These are phyloP conservation scores for Leccinum aurantiacum DNA, from an alignment of 768 basidiomycete species.

Conservation along the genomic window DNA sequence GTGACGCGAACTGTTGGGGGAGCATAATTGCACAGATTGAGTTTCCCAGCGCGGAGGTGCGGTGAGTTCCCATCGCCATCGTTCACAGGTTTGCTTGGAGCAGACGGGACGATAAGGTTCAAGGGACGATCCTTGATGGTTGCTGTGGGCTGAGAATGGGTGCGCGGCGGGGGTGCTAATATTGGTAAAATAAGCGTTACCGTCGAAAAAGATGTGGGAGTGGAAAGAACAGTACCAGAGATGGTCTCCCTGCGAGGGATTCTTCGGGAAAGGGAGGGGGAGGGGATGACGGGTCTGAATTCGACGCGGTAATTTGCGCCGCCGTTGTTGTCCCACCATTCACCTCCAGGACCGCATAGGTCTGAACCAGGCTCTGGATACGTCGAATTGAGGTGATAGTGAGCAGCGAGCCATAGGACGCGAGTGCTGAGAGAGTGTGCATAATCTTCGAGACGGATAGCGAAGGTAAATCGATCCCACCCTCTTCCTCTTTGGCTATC, in stretches of 20 bases:
- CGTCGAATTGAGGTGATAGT: constrained; percentile 40
- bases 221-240: constrained; percentile 16
- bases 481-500: constrained; percentile 9
- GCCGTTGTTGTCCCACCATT: constrained; percentile 94
- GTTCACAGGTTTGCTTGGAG: neutral
- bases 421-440: constrained; percentile 47
- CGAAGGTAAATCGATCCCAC: constrained; percentile 64
- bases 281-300: constrained; percentile 43
- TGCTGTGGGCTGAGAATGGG: neutral
- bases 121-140: constrained; percentile 17
- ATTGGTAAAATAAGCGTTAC: constrained; percentile 4
- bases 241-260: constrained; percentile 23
- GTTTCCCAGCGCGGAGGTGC: constrained; percentile 18
- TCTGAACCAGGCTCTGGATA: constrained; percentile 17
- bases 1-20: constrained; percentile 23
- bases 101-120: constrained; percentile 5
- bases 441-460: constrained; percentile 72
- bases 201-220: neutral
- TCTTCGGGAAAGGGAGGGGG: neutral
- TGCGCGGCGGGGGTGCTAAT: constrained; percentile 9
- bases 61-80: neutral
- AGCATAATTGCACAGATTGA: constrained; percentile 35
- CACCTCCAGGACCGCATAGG: constrained; percentile 50
- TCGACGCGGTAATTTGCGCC: constrained; percentile 74
- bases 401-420: constrained; percentile 60